Base-by-base conservation (phyloP, 2,329 filamentous ascomycete species). In the Diaporthe ilicicola region DNA sequence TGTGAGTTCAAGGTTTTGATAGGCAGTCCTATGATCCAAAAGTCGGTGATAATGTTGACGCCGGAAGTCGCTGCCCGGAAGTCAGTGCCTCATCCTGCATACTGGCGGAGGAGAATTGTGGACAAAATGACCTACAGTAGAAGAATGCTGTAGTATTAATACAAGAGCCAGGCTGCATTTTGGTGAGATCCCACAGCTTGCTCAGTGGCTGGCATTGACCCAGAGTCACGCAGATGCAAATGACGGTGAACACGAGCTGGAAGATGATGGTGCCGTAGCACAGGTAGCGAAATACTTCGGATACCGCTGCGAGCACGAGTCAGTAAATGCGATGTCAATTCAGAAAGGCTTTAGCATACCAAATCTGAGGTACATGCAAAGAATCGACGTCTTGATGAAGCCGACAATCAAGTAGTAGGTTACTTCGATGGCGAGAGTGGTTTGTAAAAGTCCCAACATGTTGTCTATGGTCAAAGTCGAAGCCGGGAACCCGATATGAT, bases 41-140 rank as follows among this genome's bases (percentile, higher is more conserved):
- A 71, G 69, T 87, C 85, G 4, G 85, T 82, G 7, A 84, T 9
- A 46, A 87, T 86, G 74, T 86, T 86, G 74, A 83, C 80, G 22
- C 76, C 76, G 10, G 81, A 83, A 0, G 83, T 84, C 59, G 80
- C 81, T 82, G 67, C 24, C 12, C 19, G 4, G 17, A n/a, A 2
- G 39, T 51, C 4, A 32, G 27, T 6, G 17, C 34, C 72, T 19
- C 73, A 13, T 27, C 5, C 67, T 15, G 34, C 6, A 32, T 39
- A 15, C n/a, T 13, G 13, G 10, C 13, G 15, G 39, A 8, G 2
- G 19, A 8, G 27, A 17, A 70, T 24, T 5, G 7, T 8, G 15
- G n/a, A 15, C 4, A 24, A 8, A 15, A 1, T 27, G 9, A 62
- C 44, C 2, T 9, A 69, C 50, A 29, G 74, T 83, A 84, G 70